A percentile compares a stretch with the other conserved stretches of the same genome.
Evolutionary conservation across 2,329 filamentous ascomycete genomes (phyloP).

Genomic region (Talaromyces sp.): DNA sequence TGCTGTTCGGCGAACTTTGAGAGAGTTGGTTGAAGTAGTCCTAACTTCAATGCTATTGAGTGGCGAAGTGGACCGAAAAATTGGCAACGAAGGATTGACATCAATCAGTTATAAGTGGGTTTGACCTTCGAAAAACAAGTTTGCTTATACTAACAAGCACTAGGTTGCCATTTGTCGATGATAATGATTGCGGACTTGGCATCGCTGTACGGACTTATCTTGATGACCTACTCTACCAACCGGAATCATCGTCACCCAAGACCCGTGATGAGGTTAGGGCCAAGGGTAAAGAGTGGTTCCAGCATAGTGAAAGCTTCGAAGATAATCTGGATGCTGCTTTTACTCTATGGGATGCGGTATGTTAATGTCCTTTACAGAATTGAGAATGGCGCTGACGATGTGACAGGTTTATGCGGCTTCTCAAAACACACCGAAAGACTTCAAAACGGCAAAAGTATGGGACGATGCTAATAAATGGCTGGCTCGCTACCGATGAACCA

Average conservation of each 20-base stretch:
- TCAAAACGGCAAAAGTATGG: constrained; percentile 55
- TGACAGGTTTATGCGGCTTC: constrained; percentile 57
- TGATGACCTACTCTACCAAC: constrained; percentile 54
- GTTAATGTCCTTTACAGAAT: constrained; percentile 28
- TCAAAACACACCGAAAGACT: constrained; percentile 52
- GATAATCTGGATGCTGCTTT: constrained; percentile 60
- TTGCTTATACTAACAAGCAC: constrained; percentile 16
- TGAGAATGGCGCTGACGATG: constrained; percentile 7
- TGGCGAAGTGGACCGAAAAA: constrained; percentile 66
- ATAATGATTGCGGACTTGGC: constrained; percentile 47
- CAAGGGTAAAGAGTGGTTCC: constrained; percentile 59
- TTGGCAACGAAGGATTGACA: constrained; percentile 61
- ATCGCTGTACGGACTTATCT: constrained; percentile 50
- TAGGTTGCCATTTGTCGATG: constrained; percentile 45
- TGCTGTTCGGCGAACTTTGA: constrained; percentile 71
- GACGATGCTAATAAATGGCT: constrained; percentile 61
- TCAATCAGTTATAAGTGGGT: constrained; percentile 70
- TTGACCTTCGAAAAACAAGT: neutral
- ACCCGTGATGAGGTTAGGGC: constrained; percentile 51
- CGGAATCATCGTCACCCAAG: constrained; percentile 52
- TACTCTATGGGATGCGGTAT: constrained; percentile 63
- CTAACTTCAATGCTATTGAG: constrained; percentile 76
- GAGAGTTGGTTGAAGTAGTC: constrained; percentile 81
- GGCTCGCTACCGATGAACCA: constrained; percentile 34
- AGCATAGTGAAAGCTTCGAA: constrained; percentile 56